These are phyloP conservation scores for Solanum hybrid DNA, from an alignment of 305 asterid genomes.

Conservation along the genomic window DNA sequence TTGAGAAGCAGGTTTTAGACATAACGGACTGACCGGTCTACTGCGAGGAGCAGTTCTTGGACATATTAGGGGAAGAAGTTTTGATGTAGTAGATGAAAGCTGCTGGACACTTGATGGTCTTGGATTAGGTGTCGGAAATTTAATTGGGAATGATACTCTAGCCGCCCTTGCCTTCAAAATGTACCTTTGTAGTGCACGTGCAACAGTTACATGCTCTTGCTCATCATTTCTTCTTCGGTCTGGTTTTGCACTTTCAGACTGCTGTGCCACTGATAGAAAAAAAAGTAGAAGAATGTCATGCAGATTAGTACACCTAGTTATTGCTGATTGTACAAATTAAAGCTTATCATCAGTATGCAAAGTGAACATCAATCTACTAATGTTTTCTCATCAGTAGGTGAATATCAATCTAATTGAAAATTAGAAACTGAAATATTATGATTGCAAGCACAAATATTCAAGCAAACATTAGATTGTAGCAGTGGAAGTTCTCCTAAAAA, in stretches of 20 bases:
- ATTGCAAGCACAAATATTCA: neutral
- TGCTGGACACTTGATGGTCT: conserved; percentile 21
- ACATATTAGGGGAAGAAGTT: conserved; percentile 36
- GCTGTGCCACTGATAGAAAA: conserved; percentile 57
- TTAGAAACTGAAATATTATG: neutral
- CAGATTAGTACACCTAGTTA: neutral
- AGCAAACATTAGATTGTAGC: neutral
- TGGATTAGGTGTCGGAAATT: conserved; percentile 23
- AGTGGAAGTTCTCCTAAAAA: neutral
- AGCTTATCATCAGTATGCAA: neutral
- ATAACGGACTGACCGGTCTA: conserved; percentile 20
- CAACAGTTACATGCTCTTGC: conserved; percentile 90
- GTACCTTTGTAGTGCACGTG: conserved; percentile 82
- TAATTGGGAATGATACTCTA: conserved; percentile 59
- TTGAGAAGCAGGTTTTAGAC: conserved; percentile 29
- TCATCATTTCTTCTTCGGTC: conserved; percentile 61
- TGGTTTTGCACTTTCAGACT: conserved; percentile 41
- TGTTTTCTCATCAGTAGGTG: neutral
- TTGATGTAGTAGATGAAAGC: conserved; percentile 30
- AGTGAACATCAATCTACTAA: neutral
- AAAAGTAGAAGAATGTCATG: neutral
- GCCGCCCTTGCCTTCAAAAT: conserved; percentile 54
- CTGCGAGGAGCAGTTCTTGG: conserved; percentile 28
- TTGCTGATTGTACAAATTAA: conserved; percentile 12
- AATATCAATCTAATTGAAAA: neutral